phyloP scores from a whole-genome alignment of 306 rosid genomes.

The Oxytropis ochrocephala region DNA sequence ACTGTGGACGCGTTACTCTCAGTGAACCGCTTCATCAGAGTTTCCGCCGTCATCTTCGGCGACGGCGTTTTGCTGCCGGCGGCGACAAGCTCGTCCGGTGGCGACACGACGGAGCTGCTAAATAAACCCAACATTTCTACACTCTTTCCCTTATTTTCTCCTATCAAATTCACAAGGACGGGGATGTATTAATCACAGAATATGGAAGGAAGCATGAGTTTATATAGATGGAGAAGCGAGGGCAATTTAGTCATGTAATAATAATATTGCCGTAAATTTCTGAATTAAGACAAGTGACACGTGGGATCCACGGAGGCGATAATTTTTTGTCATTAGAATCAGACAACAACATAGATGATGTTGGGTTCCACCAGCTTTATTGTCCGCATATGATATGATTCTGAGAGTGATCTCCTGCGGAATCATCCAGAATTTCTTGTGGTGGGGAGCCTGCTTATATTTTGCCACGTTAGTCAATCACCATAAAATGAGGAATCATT shows the following conservation, averaged over 20 bases:
- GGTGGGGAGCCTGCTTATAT: background rate
- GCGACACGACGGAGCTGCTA: constrained; percentile 72
- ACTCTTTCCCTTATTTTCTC: background rate
- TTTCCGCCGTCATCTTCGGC: constrained; percentile 52
- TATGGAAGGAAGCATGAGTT: background rate
- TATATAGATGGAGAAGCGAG: constrained; percentile 23
- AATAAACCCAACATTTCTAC: constrained; percentile 69
- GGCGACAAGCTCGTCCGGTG: constrained; percentile 85
- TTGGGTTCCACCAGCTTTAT: background rate
- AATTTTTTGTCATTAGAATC: background rate
- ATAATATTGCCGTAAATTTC: no score
- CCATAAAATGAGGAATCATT: background rate
- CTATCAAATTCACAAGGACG: background rate
- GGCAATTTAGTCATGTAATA: background rate
- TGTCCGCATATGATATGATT: background rate
- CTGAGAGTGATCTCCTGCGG: background rate
- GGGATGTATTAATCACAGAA: background rate
- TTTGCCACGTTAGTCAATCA: background rate
- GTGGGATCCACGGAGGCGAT: constrained; percentile 2
- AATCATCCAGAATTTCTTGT: background rate
- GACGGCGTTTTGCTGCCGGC: constrained; percentile 95
- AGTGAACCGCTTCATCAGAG: constrained; percentile 59
- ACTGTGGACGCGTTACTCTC: constrained; percentile 49
- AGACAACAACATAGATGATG: background rate
- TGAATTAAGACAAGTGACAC: background rate